Conservation (phyloP, 495 filamentous ascomycete species). For the Xylaria longipes region DNA sequence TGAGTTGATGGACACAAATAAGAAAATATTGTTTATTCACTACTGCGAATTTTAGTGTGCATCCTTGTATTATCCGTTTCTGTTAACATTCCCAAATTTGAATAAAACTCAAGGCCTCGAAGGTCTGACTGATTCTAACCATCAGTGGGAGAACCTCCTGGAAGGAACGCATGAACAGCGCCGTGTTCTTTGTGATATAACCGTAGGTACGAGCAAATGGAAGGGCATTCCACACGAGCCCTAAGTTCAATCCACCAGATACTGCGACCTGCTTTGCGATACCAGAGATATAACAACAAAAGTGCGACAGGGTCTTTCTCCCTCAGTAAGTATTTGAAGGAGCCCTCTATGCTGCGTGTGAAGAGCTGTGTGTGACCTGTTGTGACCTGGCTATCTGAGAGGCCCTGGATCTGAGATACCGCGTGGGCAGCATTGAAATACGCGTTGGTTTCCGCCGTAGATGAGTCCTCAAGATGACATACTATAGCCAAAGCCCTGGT, state of each 20-base stretch:
- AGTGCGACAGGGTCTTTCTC: conserved; percentile 50
- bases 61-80: no score
- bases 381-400: conserved; percentile 14
- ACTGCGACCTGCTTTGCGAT: conserved; percentile 44
- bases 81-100: no score
- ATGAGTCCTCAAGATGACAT: conserved; percentile 44
- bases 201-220: conserved; percentile 49
- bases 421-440: conserved; percentile 50
- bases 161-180: conserved; percentile 6
- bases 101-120: no score
- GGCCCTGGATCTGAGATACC: conserved; percentile 33
- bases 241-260: conserved; percentile 54
- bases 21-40: no score
- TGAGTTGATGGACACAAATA: no score
- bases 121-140: not conserved
- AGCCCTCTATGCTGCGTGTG: not conserved
- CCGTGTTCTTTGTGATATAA: not conserved
- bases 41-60: no score
- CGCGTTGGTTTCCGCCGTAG: conserved; percentile 45
- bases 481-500: conserved; percentile 38
- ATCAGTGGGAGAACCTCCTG: not conserved
- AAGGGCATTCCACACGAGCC: conserved; percentile 51
- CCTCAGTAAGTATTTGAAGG: conserved; percentile 44
- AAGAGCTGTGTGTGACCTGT: conserved; percentile 9
- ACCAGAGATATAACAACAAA: conserved; percentile 57